These are phyloP conservation scores for Macrolepiota dolichaula DNA, from an alignment of 768 basidiomycete species.

Conservation along the genomic window DNA sequence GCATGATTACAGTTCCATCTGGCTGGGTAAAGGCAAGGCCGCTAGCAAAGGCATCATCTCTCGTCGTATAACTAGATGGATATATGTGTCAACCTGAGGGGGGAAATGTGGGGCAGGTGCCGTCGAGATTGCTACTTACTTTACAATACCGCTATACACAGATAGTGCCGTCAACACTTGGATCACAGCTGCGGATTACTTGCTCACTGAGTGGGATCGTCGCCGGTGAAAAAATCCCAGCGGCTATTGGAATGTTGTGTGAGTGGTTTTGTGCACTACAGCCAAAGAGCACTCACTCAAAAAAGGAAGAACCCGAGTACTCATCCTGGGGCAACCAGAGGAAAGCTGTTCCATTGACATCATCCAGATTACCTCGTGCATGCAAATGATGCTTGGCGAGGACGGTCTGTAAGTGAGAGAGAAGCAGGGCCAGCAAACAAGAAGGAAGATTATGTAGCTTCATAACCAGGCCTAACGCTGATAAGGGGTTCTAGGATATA, in stretches of 20 bases:
- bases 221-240: constrained; percentile 55
- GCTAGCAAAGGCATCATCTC: constrained; percentile 45
- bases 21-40: constrained; percentile 55
- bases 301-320: constrained; percentile 65
- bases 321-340: constrained; percentile 69
- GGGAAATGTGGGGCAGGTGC: background rate
- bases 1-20: constrained; percentile 67
- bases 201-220: constrained; percentile 68
- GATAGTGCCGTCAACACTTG: constrained; percentile 14
- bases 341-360: constrained; percentile 45
- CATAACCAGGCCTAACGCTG: background rate
- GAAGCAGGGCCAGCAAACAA: constrained; percentile 6
- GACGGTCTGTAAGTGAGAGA: constrained; percentile 4
- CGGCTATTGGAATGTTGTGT: constrained; percentile 31
- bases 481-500: background rate
- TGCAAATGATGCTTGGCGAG: background rate
- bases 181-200: constrained; percentile 9
- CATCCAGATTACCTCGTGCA: constrained; percentile 31
- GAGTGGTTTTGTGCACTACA: background rate
- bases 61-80: constrained; percentile 56
- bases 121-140: constrained; percentile 37
- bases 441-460: constrained; percentile 7
- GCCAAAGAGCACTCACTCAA: constrained; percentile 48
- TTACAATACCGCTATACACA: constrained; percentile 58
- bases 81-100: background rate